Conservation (phyloP, 208 protist species). For the Strigomonas culicis region DNA sequence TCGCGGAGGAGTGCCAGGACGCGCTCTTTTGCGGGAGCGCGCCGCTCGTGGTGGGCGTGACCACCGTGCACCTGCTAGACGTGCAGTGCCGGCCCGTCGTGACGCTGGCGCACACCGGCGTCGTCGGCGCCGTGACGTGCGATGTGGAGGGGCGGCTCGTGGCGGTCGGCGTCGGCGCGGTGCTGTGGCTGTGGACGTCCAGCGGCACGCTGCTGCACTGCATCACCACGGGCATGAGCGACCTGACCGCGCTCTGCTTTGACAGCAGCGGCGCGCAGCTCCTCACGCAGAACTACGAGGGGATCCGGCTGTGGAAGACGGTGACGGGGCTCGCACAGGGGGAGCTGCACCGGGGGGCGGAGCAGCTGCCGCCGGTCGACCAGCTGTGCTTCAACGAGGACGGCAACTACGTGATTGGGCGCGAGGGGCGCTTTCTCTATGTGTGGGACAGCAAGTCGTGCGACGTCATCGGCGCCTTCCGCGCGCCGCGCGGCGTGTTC, state of each 20-base stretch:
- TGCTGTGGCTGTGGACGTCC: slow-evolving; percentile 69
- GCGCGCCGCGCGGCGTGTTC: slow-evolving; percentile 42
- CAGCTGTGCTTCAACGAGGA: slow-evolving; percentile 59
- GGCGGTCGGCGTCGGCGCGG: slow-evolving; percentile 49
- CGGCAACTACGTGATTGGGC: slow-evolving; percentile 46
- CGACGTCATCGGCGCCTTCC: slow-evolving; percentile 41
- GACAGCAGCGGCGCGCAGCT: slow-evolving; percentile 48
- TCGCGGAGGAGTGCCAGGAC: slow-evolving; percentile 30
- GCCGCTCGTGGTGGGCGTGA: slow-evolving; percentile 40
- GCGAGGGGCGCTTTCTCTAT: slow-evolving; percentile 34
- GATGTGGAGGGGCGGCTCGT: slow-evolving; percentile 58
- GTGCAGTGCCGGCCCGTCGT: slow-evolving; percentile 21
- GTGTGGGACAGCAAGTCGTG: slow-evolving; percentile 59
- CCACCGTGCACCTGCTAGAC: slow-evolving; percentile 49
- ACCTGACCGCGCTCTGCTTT: slow-evolving; percentile 56
- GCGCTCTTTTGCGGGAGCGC: slow-evolving; percentile 61
- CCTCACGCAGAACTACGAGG: slow-evolving; percentile 45
- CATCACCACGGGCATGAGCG: slow-evolving; percentile 43
- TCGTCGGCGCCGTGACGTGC: slow-evolving; percentile 45
- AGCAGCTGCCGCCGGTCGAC: slow-evolving; percentile 27
- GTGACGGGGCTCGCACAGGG: slow-evolving; percentile 32
- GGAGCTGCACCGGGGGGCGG: slow-evolving; percentile 21
- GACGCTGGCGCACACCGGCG: slow-evolving; percentile 49
- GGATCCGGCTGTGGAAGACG: slow-evolving; percentile 61
- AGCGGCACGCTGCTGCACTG: slow-evolving; percentile 63